phyloP scores from a whole-genome alignment of 352 stramenopile genomes.

The Globisporangium nunn region DNA sequence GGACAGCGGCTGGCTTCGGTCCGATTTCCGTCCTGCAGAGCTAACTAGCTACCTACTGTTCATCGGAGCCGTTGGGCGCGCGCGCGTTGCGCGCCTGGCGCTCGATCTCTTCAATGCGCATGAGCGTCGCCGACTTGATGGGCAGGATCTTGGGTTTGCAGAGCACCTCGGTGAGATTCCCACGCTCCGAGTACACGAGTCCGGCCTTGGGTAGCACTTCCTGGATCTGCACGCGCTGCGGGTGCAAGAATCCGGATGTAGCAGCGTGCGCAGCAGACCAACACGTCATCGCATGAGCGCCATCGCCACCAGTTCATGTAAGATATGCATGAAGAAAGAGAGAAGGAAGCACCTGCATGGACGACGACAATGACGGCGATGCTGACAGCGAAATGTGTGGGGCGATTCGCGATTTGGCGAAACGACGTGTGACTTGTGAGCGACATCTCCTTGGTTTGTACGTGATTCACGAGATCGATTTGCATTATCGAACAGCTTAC shows the following conservation, averaged over 20 bases:
- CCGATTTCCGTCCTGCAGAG: no score
- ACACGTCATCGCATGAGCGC: background rate
- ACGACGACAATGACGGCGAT: background rate
- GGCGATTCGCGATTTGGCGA: background rate
- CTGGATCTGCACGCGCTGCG: conserved; percentile 67
- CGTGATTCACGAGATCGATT: no score
- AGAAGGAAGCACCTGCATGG: conserved; percentile 1
- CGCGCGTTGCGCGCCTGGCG: conserved; percentile 42
- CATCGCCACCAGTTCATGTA: background rate
- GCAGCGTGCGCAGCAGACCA: background rate
- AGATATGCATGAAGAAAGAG: background rate
- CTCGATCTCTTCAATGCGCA: conserved; percentile 85
- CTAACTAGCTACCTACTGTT: background rate
- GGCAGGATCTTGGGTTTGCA: conserved; percentile 89
- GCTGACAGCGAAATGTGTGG: no score
- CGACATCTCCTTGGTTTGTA: no score
- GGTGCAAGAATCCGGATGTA: background rate
- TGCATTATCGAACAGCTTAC: no score
- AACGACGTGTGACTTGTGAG: background rate
- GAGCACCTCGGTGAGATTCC: conserved; percentile 79
- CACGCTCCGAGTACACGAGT: conserved; percentile 85
- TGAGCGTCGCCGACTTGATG: conserved; percentile 82
- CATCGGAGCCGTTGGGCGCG: conserved; percentile 1
- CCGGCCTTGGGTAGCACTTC: conserved; percentile 83
- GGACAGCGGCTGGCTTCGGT: no score